Conservation (phyloP, 148 eudicot genomes). For the Chenopodium suecicum region DNA sequence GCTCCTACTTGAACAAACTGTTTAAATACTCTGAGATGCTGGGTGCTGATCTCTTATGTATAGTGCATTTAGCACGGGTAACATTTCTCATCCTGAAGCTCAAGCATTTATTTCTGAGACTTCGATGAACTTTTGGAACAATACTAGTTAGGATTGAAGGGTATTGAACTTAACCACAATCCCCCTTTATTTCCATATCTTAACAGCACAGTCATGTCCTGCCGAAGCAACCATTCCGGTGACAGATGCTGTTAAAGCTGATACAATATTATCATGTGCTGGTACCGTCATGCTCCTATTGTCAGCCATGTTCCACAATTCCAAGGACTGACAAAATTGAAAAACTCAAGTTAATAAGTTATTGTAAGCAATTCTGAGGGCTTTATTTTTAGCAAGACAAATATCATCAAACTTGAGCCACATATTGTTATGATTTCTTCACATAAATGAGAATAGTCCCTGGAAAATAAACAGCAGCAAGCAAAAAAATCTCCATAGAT, state of each 20-base stretch:
- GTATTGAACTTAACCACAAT: background rate
- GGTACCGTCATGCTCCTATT: constrained; percentile 92
- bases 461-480: background rate
- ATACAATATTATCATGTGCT: constrained; percentile 82
- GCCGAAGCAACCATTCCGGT: constrained; percentile 97
- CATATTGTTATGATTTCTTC: background rate
- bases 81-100: constrained; percentile 17
- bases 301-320: constrained; percentile 95
- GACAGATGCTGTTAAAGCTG: constrained; percentile 75
- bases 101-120: constrained; percentile 23
- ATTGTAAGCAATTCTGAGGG: background rate
- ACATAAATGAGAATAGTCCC: background rate
- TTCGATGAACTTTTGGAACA: constrained; percentile 15
- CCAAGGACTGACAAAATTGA: constrained; percentile 60
- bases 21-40: background rate
- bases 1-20: background rate
- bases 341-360: background rate
- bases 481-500: background rate
- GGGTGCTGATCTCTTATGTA: constrained; percentile 5
- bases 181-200: constrained; percentile 66
- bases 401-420: background rate
- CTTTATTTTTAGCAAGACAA: background rate
- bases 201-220: constrained; percentile 84
- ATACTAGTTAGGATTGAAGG: constrained; percentile 13
- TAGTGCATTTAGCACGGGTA: background rate